phyloP scores from a whole-genome alignment of 139 green algal species.

The Asterochloris erici region DNA sequence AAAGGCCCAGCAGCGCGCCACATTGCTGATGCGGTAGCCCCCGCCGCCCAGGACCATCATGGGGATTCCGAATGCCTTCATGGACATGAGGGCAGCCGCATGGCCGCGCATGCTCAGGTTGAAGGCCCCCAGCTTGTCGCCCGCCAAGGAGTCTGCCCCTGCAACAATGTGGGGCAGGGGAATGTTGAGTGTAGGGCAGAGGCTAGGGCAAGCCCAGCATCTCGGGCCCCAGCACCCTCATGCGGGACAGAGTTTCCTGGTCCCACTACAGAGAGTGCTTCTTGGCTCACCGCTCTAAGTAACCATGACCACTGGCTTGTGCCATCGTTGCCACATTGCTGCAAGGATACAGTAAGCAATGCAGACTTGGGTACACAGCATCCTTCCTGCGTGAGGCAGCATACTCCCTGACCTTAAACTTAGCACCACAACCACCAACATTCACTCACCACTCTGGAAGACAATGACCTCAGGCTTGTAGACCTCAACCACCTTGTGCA shows the following conservation, averaged over 20 bases:
- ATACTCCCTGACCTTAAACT: neutral
- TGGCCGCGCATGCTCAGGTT: slow-evolving; percentile 89
- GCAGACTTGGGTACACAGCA: neutral
- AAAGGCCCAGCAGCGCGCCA: slow-evolving; percentile 93
- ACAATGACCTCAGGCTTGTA: slow-evolving; percentile 90
- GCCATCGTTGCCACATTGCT: too few species aligned
- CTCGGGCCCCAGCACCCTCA: too few species aligned
- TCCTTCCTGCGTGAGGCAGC: neutral
- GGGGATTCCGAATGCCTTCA: slow-evolving; percentile 75
- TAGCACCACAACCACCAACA: neutral
- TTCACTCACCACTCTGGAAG: slow-evolving; percentile 75
- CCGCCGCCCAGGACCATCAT: slow-evolving; percentile 91
- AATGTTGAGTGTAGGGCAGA: neutral
- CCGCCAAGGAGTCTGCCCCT: slow-evolving; percentile 86
- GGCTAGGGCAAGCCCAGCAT: too few species aligned
- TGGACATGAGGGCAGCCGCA: slow-evolving; percentile 73
- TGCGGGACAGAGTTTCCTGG: too few species aligned
- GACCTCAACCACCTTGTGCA: slow-evolving; percentile 77
- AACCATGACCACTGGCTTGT: too few species aligned
- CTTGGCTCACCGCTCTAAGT: too few species aligned
- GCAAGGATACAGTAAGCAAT: neutral
- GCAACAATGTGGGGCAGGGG: slow-evolving; percentile 13
- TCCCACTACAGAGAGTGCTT: too few species aligned
- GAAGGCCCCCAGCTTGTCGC: slow-evolving; percentile 92
- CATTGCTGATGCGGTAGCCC: slow-evolving; percentile 97